Conservation (phyloP, 2,329 filamentous ascomycete genomes). For the Neopestalotiopsis rosae region DNA sequence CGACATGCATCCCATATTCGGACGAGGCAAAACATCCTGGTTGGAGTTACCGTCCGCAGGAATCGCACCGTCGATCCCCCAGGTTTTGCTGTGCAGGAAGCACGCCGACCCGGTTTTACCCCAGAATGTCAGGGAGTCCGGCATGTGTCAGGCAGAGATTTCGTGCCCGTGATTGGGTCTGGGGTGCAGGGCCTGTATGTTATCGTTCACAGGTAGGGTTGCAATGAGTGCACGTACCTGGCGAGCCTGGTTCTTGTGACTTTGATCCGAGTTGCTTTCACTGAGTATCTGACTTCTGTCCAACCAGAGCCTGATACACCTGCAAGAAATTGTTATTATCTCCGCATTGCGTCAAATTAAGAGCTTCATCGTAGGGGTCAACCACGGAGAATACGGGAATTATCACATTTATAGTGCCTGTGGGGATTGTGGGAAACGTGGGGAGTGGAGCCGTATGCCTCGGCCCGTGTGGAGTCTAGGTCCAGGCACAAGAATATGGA, state of each 20-base stretch:
- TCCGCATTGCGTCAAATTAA: too few species aligned
- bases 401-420: not conserved
- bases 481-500: too few species aligned
- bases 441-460: not conserved
- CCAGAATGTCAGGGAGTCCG: not conserved
- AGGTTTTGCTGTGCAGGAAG: not conserved
- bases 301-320: too few species aligned
- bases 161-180: not conserved
- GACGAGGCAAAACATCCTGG: not conserved
- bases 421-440: not conserved
- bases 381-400: not conserved
- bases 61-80: not conserved
- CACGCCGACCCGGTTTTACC: not conserved
- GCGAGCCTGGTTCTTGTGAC: too few species aligned
- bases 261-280: too few species aligned
- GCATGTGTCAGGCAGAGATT: not conserved
- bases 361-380: not conserved
- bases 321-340: too few species aligned
- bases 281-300: too few species aligned
- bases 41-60: not conserved
- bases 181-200: not conserved
- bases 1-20: not conserved
- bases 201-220: not conserved
- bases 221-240: not conserved
- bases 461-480: too few species aligned